phyloP scores from a whole-genome alignment of 495 filamentous ascomycete species.

The Polyplosphaeria fusca region DNA sequence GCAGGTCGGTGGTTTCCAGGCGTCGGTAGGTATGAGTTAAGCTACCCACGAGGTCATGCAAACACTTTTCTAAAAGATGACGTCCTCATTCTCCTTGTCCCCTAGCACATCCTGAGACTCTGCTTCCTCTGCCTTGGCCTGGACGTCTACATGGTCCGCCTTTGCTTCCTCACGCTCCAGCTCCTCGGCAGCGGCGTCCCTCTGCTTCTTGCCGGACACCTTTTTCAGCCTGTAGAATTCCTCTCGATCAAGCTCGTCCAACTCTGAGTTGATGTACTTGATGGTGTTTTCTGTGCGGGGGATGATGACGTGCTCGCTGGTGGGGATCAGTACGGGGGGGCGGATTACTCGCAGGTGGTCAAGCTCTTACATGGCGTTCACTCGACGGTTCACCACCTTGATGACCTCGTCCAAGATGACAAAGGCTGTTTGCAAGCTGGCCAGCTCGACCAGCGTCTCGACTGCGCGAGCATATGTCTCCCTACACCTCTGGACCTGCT shows the following conservation, averaged over 20 bases:
- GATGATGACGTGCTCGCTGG: slow-evolving; percentile 91
- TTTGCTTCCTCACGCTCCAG: slow-evolving; percentile 44
- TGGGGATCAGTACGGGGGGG: not conserved
- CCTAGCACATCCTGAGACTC: slow-evolving; percentile 67
- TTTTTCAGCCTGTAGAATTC: slow-evolving; percentile 99
- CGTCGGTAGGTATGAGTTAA: no score
- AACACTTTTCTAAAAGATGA: slow-evolving; percentile 97
- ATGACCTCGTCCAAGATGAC: slow-evolving; percentile 98
- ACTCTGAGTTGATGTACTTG: slow-evolving; percentile 98
- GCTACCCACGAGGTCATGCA: no score
- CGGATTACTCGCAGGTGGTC: not conserved
- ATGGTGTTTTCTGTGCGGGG: slow-evolving; percentile 98
- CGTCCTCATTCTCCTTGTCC: slow-evolving; percentile 85
- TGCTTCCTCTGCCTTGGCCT: slow-evolving; percentile 45
- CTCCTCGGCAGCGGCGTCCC: slow-evolving; percentile 71
- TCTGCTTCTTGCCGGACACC: slow-evolving; percentile 91
- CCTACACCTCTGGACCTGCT: slow-evolving; percentile 90
- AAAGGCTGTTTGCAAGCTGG: slow-evolving; percentile 96
- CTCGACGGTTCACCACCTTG: slow-evolving; percentile 97
- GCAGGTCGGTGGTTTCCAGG: no score
- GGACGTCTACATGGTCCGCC: slow-evolving; percentile 42
- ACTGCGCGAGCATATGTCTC: slow-evolving; percentile 98
- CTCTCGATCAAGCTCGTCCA: slow-evolving; percentile 96
- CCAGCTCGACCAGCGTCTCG: slow-evolving; percentile 93
- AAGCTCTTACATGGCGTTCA: slow-evolving; percentile 83